Conservation (phyloP, 805 yeast genomes). For the Candida hispaniensis region DNA sequence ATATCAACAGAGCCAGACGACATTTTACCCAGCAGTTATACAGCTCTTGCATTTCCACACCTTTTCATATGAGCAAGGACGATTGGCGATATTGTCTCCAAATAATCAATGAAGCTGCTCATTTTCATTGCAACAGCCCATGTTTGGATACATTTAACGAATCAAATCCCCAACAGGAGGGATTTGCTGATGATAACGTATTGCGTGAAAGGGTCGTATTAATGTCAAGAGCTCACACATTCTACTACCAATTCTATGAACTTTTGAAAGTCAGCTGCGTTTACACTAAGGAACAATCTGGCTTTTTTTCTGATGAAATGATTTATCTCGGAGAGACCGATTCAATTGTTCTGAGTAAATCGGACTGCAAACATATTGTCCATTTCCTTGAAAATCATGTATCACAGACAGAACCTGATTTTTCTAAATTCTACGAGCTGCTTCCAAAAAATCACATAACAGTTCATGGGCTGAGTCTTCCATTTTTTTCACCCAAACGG, state of each 20-base stretch:
- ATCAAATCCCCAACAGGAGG: conserved; percentile 2
- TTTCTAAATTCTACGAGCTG: neutral
- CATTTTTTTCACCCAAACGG: conserved; percentile 4
- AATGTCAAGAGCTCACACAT: conserved; percentile 5
- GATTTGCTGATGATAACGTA: no score
- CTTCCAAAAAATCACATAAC: conserved; percentile 1
- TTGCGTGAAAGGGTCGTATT: no score
- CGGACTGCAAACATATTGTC: conserved; percentile 5
- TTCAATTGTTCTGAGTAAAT: conserved; percentile 1
- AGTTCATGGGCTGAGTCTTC: conserved; percentile 3
- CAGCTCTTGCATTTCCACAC: no score
- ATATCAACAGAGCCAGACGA: no score
- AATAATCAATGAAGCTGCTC: no score
- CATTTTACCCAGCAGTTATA: no score
- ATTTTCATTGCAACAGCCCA: conserved; percentile 1
- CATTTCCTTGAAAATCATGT: conserved; percentile 1
- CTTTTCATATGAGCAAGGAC: conserved; percentile 1
- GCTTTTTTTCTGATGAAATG: neutral
- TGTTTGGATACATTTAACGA: conserved; percentile 4
- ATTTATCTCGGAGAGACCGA: neutral
- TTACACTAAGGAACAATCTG: neutral
- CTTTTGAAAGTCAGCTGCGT: conserved; percentile 8
- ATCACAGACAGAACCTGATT: conserved; percentile 1
- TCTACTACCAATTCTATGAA: conserved; percentile 12
- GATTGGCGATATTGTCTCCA: neutral